These are phyloP conservation scores for Exophiala sideris DNA, from an alignment of 2,329 filamentous ascomycete species.

Conservation along the genomic window DNA sequence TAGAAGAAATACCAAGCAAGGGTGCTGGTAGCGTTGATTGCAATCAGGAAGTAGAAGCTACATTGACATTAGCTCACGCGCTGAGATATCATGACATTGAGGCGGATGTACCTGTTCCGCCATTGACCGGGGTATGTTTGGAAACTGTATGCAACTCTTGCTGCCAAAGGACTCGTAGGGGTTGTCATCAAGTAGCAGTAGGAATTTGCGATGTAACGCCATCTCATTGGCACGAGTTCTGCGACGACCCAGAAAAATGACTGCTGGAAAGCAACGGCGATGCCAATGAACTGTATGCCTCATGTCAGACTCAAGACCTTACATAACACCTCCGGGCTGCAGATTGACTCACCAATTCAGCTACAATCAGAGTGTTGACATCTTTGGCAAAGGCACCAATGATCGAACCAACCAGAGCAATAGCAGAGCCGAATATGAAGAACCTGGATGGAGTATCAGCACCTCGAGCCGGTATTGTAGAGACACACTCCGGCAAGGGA, in stretches of 20 bases:
- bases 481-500: no score
- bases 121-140: constrained; percentile 25
- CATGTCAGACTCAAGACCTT: no score
- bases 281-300: constrained; percentile 35
- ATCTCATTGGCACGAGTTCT: constrained; percentile 41
- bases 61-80: constrained; percentile 45
- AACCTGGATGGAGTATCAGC: constrained; percentile 27
- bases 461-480: no score
- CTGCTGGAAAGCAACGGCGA: constrained; percentile 41
- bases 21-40: constrained; percentile 41
- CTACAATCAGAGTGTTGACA: constrained; percentile 39
- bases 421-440: constrained; percentile 43
- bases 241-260: constrained; percentile 38
- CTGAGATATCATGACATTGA: neutral
- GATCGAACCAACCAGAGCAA: constrained; percentile 39
- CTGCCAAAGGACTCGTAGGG: constrained; percentile 36
- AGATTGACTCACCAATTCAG: constrained; percentile 28
- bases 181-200: constrained; percentile 35
- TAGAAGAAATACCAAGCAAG: constrained; percentile 46
- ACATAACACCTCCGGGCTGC: no score
- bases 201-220: constrained; percentile 34
- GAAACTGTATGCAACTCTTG: constrained; percentile 44
- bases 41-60: constrained; percentile 50
- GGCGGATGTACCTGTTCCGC: neutral
- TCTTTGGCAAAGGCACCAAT: constrained; percentile 41